Conservation (phyloP, 2,329 filamentous ascomycete species). For the Didymella glomerata region DNA sequence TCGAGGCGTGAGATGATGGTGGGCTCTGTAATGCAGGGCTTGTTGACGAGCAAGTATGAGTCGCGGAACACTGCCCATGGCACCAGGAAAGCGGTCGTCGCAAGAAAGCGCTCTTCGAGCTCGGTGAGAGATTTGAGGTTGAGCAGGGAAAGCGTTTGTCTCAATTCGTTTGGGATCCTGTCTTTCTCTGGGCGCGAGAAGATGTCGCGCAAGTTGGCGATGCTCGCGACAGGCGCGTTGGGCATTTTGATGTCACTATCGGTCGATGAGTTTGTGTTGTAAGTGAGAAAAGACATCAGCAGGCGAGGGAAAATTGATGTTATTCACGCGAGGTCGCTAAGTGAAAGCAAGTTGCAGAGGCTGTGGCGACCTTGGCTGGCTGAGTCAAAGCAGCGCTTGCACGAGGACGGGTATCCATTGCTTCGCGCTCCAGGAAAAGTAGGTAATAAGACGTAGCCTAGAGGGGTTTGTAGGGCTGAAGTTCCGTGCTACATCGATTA, state of each 20-base stretch:
- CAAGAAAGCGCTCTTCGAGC: constrained; percentile 43
- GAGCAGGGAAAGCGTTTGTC: constrained; percentile 37
- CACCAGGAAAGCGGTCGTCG: constrained; percentile 38
- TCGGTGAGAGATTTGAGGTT: constrained; percentile 29
- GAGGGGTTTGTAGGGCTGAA: too few relatives aligned
- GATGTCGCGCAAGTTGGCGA: constrained; percentile 26
- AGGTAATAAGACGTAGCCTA: not conserved
- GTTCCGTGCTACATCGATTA: too few relatives aligned
- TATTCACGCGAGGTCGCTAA: not conserved
- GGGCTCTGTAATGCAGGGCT: constrained; percentile 20
- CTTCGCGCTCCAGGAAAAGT: too few relatives aligned
- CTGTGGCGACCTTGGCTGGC: not conserved
- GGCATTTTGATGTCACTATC: not conserved
- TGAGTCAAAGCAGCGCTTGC: not conserved
- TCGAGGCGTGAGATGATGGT: constrained; percentile 33
- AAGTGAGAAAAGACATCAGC: not conserved
- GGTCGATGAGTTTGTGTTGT: not conserved
- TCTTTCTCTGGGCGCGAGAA: constrained; percentile 26
- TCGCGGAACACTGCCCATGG: constrained; percentile 47
- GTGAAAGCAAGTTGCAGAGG: not conserved
- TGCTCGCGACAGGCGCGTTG: not conserved
- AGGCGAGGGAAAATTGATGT: not conserved
- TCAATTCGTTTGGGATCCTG: constrained; percentile 31
- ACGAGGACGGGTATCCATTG: too few relatives aligned
- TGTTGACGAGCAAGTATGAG: constrained; percentile 32